Evolutionary conservation across 2,329 filamentous ascomycete genomes (phyloP).

Genomic region (Claviceps arundinis): DNA sequence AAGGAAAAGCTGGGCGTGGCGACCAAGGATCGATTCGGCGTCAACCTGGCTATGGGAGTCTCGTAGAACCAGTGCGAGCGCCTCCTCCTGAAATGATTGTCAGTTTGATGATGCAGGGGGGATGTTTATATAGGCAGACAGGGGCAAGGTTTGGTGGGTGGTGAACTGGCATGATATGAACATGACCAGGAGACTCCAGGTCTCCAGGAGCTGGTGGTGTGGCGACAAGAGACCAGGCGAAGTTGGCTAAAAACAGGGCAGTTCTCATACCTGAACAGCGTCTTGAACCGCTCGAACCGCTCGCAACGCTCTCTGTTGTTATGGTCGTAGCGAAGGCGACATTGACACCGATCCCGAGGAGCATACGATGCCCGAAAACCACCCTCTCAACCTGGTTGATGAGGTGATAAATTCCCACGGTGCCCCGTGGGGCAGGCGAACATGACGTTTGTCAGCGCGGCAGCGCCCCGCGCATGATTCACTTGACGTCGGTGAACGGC

Average conservation of each 20-base stretch:
- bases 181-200: background rate
- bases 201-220: background rate
- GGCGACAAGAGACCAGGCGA: background rate
- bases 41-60: background rate
- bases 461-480: background rate
- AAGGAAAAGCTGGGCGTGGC: background rate
- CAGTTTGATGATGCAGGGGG: background rate
- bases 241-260: background rate
- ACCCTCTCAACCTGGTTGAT: background rate
- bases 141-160: background rate
- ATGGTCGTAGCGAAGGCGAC: background rate
- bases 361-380: background rate
- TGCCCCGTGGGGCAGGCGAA: background rate
- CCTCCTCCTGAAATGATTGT: background rate
- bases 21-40: background rate
- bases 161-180: slow-evolving; percentile 3
- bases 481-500: background rate
- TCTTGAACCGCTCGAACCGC: background rate
- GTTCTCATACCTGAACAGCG: background rate
- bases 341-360: background rate
- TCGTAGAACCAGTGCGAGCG: background rate
- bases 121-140: background rate
- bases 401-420: background rate
- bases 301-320: background rate
- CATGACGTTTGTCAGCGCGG: slow-evolving; percentile 7